phyloP scores from a whole-genome alignment of 2,329 filamentous ascomycete genomes.

The Colletotrichum eremochloae region DNA sequence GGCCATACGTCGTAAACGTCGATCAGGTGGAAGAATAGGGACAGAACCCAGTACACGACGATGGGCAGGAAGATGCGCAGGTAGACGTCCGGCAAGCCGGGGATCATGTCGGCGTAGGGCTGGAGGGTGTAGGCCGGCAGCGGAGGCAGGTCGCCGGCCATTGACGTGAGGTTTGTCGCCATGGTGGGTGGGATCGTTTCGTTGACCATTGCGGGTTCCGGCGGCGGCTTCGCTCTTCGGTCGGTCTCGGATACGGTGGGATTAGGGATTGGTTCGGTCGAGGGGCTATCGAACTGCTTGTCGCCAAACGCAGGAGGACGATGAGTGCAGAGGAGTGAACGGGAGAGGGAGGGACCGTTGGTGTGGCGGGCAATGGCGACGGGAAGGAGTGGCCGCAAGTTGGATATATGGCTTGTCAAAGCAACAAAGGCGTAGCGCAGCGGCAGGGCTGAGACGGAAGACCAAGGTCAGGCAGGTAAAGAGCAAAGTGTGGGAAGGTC shows the following conservation, averaged over 20 bases:
- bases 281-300: background rate
- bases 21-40: conserved; percentile 87
- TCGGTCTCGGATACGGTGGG: conserved; percentile 12
- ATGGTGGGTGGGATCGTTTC: conserved; percentile 49
- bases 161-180: conserved; percentile 66
- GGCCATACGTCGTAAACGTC: conserved; percentile 89
- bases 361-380: conserved; percentile 4
- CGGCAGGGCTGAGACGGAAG: conserved; percentile 38
- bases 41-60: conserved; percentile 89
- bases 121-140: conserved; percentile 84
- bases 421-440: conserved; percentile 19
- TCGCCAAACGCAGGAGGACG: background rate
- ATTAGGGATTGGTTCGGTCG: conserved; percentile 9
- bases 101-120: conserved; percentile 78
- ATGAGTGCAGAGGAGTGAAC: background rate
- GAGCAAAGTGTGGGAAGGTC: conserved; percentile 12
- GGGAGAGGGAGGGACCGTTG: background rate
- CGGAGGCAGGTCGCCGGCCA: conserved; percentile 78
- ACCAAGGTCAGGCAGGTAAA: background rate
- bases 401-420: conserved; percentile 29
- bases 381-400: conserved; percentile 22
- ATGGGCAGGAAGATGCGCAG: conserved; percentile 82
- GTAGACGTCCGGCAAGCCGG: conserved; percentile 85
- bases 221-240: conserved; percentile 10
- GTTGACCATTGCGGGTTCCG: conserved; percentile 56